phyloP scores from a whole-genome alignment of 768 basidiomycete species.

The Panaeolus cyanescens region DNA sequence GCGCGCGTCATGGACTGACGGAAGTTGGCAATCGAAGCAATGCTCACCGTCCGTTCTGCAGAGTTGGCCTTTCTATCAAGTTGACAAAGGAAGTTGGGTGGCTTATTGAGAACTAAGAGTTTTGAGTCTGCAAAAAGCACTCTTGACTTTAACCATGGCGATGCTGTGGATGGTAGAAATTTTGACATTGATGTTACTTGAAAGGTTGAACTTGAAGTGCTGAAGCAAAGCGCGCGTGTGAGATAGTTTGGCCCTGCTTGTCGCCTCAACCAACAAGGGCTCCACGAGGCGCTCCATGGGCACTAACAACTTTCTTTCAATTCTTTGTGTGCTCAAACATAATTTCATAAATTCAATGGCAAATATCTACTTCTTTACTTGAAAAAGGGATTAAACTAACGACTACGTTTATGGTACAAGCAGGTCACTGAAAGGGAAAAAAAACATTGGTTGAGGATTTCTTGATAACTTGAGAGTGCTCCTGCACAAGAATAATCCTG shows the following conservation, averaged over 20 bases:
- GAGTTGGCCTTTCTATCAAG: conserved; percentile 20
- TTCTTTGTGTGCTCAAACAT: not conserved
- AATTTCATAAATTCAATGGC: not conserved
- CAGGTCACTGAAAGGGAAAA: not conserved
- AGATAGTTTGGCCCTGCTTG: conserved; percentile 2
- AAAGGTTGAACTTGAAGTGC: not conserved
- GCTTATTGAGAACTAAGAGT: conserved; percentile 62
- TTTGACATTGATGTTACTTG: not conserved
- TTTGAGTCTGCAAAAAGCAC: conserved; percentile 56
- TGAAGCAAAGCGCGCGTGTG: not conserved
- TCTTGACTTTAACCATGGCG: conserved; percentile 22
- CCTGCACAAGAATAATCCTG: no score
- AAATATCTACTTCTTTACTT: not conserved
- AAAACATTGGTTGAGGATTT: not conserved
- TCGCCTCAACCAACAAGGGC: not conserved
- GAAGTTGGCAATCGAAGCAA: no score
- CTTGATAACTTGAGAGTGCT: no score
- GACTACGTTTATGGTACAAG: not conserved
- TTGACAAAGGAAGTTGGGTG: conserved; percentile 59
- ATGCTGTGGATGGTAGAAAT: not conserved
- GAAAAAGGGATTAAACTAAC: not conserved
- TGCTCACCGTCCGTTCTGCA: conserved; percentile 17
- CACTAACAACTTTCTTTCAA: not conserved
- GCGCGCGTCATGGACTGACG: not conserved
- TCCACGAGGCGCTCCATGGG: not conserved